These are phyloP conservation scores for Boletus tomentosulus DNA, from an alignment of 768 basidiomycete genomes.

Conservation along the genomic window DNA sequence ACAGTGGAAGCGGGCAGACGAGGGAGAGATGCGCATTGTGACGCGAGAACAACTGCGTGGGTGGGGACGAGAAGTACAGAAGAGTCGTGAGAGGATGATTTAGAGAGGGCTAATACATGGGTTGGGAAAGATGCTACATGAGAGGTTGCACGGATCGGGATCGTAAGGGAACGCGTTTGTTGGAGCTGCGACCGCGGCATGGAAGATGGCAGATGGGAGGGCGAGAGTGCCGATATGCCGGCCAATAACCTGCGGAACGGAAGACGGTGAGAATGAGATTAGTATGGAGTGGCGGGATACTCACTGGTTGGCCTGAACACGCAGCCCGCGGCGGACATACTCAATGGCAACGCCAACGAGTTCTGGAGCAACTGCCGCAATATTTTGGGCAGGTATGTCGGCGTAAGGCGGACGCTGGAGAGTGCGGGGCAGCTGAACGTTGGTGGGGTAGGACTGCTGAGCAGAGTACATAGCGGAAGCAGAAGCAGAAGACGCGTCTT, in stretches of 20 bases:
- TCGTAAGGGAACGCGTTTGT: constrained; percentile 28
- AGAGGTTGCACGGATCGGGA: constrained; percentile 29
- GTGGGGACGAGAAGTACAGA: constrained; percentile 53
- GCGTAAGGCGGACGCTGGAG: constrained; percentile 59
- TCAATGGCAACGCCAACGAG: constrained; percentile 53
- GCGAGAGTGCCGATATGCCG: constrained; percentile 44
- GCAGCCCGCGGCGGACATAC: constrained; percentile 55
- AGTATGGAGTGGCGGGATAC: constrained; percentile 16
- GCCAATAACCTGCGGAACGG: constrained; percentile 35
- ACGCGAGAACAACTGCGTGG: constrained; percentile 66
- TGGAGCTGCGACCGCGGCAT: constrained; percentile 31
- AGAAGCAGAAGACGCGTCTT: constrained; percentile 23
- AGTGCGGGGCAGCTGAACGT: constrained; percentile 67
- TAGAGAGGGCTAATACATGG: constrained; percentile 49
- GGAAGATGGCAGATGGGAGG: constrained; percentile 38
- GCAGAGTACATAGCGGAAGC: constrained; percentile 26
- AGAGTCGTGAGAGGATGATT: constrained; percentile 28
- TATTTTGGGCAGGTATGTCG: constrained; percentile 52
- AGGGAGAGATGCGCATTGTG: constrained; percentile 64
- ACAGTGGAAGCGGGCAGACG: constrained; percentile 41
- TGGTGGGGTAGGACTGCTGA: constrained; percentile 28
- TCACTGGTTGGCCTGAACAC: constrained; percentile 42
- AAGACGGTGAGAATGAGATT: constrained; percentile 28
- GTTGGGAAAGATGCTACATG: constrained; percentile 37
- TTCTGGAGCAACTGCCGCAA: constrained; percentile 51